These are phyloP conservation scores for Zymoseptoria ardabiliae DNA, from an alignment of 2,329 filamentous ascomycete genomes.

Conservation along the genomic window DNA sequence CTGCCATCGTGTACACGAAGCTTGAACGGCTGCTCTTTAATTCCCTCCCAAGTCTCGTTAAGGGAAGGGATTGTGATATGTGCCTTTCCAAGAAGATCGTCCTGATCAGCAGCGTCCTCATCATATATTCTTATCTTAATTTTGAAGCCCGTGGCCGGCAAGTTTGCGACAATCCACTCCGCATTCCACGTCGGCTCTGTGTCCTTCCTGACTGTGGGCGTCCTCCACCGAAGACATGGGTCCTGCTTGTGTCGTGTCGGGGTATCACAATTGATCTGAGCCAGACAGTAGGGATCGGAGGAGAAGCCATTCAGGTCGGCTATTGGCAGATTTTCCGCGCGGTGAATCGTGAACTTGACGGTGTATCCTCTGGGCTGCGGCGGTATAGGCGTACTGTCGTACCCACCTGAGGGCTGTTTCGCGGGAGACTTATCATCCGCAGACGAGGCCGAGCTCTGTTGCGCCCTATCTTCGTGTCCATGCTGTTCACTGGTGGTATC, in stretches of 20 bases:
- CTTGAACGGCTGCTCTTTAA: constrained; percentile 57
- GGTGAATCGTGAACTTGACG: constrained; percentile 74
- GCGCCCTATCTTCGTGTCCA: not conserved
- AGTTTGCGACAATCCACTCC: constrained; percentile 81
- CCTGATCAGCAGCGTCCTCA: constrained; percentile 77
- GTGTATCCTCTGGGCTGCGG: constrained; percentile 67
- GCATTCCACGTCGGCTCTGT: constrained; percentile 75
- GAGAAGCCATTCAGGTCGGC: constrained; percentile 71
- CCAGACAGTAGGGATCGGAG: constrained; percentile 75
- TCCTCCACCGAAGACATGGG: constrained; percentile 65
- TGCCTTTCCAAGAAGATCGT: constrained; percentile 83
- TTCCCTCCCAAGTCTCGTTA: constrained; percentile 59
- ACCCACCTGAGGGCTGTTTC: constrained; percentile 63
- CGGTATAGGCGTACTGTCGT: constrained; percentile 71
- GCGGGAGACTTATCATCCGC: constrained; percentile 8
- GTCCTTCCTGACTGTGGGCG: constrained; percentile 63
- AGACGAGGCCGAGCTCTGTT: not conserved
- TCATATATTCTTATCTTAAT: constrained; percentile 85
- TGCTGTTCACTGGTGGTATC: not conserved
- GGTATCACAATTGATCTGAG: constrained; percentile 65
- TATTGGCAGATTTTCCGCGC: constrained; percentile 71
- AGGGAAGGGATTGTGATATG: constrained; percentile 59
- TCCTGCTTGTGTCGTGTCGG: constrained; percentile 79
- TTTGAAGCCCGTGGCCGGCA: constrained; percentile 71
- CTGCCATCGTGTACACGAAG: constrained; percentile 80